Conservation (phyloP, 768 basidiomycete species). For the Steccherinum ochraceum region DNA sequence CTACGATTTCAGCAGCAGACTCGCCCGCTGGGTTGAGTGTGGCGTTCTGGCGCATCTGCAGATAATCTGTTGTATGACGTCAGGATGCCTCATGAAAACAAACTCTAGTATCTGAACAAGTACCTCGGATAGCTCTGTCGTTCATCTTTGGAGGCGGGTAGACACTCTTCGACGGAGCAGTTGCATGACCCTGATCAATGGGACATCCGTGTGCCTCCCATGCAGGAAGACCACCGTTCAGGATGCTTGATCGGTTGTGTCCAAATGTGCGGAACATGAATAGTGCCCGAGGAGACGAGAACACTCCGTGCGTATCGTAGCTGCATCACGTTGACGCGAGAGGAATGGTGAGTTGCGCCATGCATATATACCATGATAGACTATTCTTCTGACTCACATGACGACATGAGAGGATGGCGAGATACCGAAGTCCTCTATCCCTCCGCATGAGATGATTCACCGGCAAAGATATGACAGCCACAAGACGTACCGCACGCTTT, state of each 20-base stretch:
- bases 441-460: neutral
- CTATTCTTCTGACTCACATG: constrained; percentile 42
- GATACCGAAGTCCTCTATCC: constrained; percentile 65
- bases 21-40: constrained; percentile 35
- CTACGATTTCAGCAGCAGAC: constrained; percentile 55
- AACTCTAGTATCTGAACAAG: too few relatives aligned
- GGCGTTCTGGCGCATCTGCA: constrained; percentile 74
- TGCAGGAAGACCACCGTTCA: constrained; percentile 88
- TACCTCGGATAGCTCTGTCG: constrained; percentile 48
- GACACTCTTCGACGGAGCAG: constrained; percentile 18
- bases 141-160: constrained; percentile 55
- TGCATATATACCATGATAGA: constrained; percentile 3
- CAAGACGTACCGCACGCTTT: constrained; percentile 64
- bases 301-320: constrained; percentile 88
- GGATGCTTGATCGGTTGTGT: constrained; percentile 77
- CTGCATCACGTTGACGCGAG: constrained; percentile 32
- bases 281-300: constrained; percentile 86
- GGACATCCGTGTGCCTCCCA: constrained; percentile 67
- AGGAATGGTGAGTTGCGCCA: neutral
- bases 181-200: constrained; percentile 33
- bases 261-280: constrained; percentile 95
- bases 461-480: neutral
- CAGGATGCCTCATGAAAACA: too few relatives aligned
- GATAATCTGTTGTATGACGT: constrained; percentile 60
- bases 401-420: constrained; percentile 71